phyloP scores from a whole-genome alignment of 331 rosid species.

The Ulmus americana region DNA sequence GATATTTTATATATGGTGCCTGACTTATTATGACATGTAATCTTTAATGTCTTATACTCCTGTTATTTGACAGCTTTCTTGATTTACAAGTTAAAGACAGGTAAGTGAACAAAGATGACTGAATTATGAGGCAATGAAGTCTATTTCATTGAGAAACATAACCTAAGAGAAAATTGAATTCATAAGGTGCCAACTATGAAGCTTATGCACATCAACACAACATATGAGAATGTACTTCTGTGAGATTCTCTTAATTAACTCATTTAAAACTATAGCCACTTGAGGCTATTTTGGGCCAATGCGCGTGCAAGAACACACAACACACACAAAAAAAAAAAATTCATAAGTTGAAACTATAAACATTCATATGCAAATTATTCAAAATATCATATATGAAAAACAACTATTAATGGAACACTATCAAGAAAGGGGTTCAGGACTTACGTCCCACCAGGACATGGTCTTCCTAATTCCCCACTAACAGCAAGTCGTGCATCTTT shows the following conservation, averaged over 20 bases:
- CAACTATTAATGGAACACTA: conserved; percentile 4
- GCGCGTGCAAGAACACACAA: no score
- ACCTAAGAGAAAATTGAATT: background rate
- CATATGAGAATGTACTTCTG: no score
- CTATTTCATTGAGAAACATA: background rate
- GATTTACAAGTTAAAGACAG: background rate
- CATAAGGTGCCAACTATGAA: background rate
- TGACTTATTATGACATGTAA: background rate
- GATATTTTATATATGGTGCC: background rate
- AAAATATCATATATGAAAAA: background rate
- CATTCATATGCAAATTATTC: background rate
- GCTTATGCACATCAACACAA: background rate
- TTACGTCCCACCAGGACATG: conserved; percentile 89
- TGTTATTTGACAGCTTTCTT: background rate
- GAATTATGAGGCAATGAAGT: background rate
- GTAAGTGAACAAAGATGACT: background rate
- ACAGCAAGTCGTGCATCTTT: conserved; percentile 86
- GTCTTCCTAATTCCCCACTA: conserved; percentile 70
- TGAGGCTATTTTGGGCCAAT: no score
- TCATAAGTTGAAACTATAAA: background rate
- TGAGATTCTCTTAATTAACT: no score
- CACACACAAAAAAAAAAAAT: no score
- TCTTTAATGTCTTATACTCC: background rate
- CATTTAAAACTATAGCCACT: no score
- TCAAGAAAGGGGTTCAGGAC: conserved; percentile 24